Evolutionary conservation across 306 rosid genomes (phyloP), one percentile per base, ranked within the genome.

Genomic region (Gastrolobium bilobum): DNA sequence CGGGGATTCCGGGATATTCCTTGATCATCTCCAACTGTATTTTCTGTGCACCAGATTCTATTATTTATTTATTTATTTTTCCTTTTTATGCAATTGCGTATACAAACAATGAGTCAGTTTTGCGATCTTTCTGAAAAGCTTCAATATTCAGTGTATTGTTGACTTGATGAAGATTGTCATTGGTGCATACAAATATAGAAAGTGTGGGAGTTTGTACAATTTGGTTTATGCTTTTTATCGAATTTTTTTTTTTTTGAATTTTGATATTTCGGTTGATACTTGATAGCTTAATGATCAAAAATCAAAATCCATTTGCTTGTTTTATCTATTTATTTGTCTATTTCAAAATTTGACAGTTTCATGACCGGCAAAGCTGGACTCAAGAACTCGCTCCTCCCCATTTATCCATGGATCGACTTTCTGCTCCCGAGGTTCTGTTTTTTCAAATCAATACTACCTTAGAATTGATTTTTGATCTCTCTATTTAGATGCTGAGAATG

Each of bases 321-420:
- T 51, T 77, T 33, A 33, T 5, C 11, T 14, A 0, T 8, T 2
- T 35, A 15, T 59, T 39, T 38, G 37, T 57, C 2, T 59, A 40
- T 4, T 83, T 64, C 52, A 51, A 71, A 80, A 86, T 75, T 60
- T 84, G 86, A 68, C 82, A 91, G 96, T 88, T 70, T 81, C 87
- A 43, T 73, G 93, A 83, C 73, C 78, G 73, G 60, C 95, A 91
- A 86, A 95, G 97, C 91, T 95, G 96, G 98, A 91, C 90, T 43
- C 85, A 53, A 79, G 99, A 95, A 89, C 79, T 86, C 1, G 79
- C 79, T 82, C 98, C 94, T 5, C 96, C 88, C 15, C 88, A 86
- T 83, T 58, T 86, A 68, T 88, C 87, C 53, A 90, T 85, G 81
- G 83, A 87, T 77, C 93, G 89, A 64, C 67, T 65, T 58, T 79